These are phyloP conservation scores for Silybum marianum DNA, from an alignment of 129 eudicot genomes.

Conservation along the genomic window DNA sequence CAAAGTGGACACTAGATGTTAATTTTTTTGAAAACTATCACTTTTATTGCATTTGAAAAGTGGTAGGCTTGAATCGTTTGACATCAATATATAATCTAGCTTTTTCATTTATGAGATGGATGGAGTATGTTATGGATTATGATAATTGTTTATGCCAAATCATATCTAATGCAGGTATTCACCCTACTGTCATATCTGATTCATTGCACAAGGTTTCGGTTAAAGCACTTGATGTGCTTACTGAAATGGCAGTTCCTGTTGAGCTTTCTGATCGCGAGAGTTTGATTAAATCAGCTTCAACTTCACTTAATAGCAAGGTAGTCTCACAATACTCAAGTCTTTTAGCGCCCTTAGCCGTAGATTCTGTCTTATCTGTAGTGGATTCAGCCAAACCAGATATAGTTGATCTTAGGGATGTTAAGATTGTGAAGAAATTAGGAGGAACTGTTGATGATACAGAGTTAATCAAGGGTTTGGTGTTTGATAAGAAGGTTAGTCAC, in stretches of 20 bases:
- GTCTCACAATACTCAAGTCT: constrained; percentile 69
- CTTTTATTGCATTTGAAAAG: neutral
- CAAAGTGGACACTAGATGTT: neutral
- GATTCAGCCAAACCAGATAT: constrained; percentile 58
- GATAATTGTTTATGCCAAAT: neutral
- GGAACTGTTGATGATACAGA: constrained; percentile 79
- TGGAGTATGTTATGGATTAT: neutral
- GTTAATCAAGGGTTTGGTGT: constrained; percentile 62
- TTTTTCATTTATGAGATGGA: neutral
- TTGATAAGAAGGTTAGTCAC: constrained; percentile 73
- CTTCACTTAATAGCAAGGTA: constrained; percentile 47
- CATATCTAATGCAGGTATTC: constrained; percentile 31
- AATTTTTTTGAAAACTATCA: neutral
- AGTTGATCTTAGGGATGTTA: constrained; percentile 65
- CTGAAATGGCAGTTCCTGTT: constrained; percentile 1
- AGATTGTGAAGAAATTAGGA: constrained; percentile 61
- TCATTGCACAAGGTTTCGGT: neutral
- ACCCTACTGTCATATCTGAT: neutral
- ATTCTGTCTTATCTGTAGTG: constrained; percentile 62
- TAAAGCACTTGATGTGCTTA: neutral
- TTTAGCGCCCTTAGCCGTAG: constrained; percentile 74
- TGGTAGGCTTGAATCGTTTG: neutral
- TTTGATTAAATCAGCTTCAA: neutral
- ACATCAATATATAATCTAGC: neutral
- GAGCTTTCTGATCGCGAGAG: constrained; percentile 8